Conservation (phyloP, 1,284 basidiomycete species). For the Stereum hirsutum region DNA sequence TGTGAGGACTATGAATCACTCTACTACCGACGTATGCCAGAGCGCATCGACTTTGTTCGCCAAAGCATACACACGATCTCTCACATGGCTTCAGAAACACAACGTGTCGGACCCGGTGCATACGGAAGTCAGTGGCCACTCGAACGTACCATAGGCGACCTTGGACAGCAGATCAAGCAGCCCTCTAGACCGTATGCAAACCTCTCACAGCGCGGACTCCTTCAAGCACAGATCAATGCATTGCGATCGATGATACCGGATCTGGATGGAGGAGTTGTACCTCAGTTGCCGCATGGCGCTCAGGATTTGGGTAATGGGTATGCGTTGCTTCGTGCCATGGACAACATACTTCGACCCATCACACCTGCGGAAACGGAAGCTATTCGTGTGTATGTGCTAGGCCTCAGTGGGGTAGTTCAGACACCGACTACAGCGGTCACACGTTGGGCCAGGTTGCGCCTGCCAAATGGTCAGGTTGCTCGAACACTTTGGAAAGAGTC, state of each 20-base stretch:
- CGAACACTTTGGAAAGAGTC: background rate
- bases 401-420: too few relatives aligned
- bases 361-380: background rate
- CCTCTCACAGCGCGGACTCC: slow-evolving; percentile 15
- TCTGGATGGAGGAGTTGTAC: background rate
- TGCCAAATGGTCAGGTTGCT: background rate
- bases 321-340: background rate
- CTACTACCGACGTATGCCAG: slow-evolving; percentile 16
- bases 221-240: background rate
- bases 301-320: background rate
- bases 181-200: slow-evolving; percentile 16
- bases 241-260: background rate
- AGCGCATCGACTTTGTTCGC: slow-evolving; percentile 22
- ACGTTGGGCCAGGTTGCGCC: background rate
- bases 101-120: slow-evolving; percentile 16
- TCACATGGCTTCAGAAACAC: slow-evolving; percentile 17
- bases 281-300: background rate
- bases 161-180: slow-evolving; percentile 14
- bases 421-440: background rate
- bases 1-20: slow-evolving; percentile 18
- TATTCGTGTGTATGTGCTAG: background rate
- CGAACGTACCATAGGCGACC: slow-evolving; percentile 17
- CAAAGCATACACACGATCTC: slow-evolving; percentile 20
- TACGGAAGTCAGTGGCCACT: slow-evolving; percentile 16
- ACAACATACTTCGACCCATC: background rate